Conservation (phyloP, 176 grass and related monocot genomes). For the Triticum urartu region DNA sequence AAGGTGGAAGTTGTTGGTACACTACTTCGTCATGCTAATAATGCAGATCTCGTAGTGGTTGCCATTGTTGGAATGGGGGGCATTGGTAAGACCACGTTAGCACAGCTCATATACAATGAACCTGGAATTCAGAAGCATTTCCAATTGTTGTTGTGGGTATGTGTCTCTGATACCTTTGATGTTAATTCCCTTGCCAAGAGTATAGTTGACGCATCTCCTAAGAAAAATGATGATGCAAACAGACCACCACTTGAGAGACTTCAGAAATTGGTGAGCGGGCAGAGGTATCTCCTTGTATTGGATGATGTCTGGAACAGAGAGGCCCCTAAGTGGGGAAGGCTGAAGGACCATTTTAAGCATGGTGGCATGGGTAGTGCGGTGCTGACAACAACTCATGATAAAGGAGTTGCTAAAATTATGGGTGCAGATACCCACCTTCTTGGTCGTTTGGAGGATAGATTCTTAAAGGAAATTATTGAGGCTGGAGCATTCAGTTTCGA, state of each 20-base stretch:
- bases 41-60: too few species aligned
- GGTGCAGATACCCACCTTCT: too few species aligned
- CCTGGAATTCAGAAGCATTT: constrained; percentile 3
- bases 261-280: neutral
- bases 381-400: neutral
- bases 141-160: constrained; percentile 2
- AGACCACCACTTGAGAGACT: neutral
- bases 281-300: neutral
- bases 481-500: neutral
- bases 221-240: neutral
- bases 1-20: accelerated
- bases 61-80: too few species aligned
- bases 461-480: neutral
- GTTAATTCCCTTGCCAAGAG: neutral
- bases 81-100: too few species aligned
- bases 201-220: neutral
- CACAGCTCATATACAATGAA: neutral
- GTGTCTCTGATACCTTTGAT: constrained; percentile 30
- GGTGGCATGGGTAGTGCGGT: neutral
- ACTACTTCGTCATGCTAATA: accelerated
- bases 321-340: neutral
- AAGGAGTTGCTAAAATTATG: neutral
- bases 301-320: neutral
- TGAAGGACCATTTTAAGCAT: neutral
- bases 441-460: too few species aligned